Conservation (phyloP, 345 rosid genomes). For the Populus pruinosa region DNA sequence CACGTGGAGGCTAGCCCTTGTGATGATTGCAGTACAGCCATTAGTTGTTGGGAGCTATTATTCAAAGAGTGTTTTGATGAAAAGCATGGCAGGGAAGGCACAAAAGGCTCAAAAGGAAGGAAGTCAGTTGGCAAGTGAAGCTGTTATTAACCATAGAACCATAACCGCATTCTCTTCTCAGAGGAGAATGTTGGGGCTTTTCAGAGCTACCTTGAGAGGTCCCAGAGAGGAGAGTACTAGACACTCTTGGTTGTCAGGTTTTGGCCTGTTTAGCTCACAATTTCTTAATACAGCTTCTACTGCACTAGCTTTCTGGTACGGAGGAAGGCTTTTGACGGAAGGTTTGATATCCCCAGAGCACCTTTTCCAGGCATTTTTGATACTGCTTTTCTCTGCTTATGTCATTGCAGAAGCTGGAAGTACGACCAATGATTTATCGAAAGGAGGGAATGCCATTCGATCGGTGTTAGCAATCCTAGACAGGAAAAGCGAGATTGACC, state of each 20-base stretch:
- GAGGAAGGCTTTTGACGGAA: conserved; percentile 51
- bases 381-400: conserved; percentile 54
- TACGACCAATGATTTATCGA: conserved; percentile 63
- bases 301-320: conserved; percentile 62
- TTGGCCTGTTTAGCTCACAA: conserved; percentile 58
- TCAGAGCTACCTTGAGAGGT: conserved; percentile 47
- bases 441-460: conserved; percentile 48
- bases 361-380: conserved; percentile 57
- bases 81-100: conserved; percentile 57
- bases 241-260: conserved; percentile 54
- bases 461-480: conserved; percentile 51
- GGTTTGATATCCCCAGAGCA: conserved; percentile 35
- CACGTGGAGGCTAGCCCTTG: conserved; percentile 53
- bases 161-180: conserved; percentile 72
- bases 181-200: conserved; percentile 52
- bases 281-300: conserved; percentile 55
- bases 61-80: conserved; percentile 46
- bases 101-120: conserved; percentile 66
- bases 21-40: conserved; percentile 66
- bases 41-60: conserved; percentile 61
- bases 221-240: conserved; percentile 53
- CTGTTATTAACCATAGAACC: conserved; percentile 63
- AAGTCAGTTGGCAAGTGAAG: conserved; percentile 68
- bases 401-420: conserved; percentile 71
- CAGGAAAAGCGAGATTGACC: conserved; percentile 56